Evolutionary conservation across 192 early-diverging fungal species (phyloP).

Genomic region (Allomyces javanicus): DNA sequence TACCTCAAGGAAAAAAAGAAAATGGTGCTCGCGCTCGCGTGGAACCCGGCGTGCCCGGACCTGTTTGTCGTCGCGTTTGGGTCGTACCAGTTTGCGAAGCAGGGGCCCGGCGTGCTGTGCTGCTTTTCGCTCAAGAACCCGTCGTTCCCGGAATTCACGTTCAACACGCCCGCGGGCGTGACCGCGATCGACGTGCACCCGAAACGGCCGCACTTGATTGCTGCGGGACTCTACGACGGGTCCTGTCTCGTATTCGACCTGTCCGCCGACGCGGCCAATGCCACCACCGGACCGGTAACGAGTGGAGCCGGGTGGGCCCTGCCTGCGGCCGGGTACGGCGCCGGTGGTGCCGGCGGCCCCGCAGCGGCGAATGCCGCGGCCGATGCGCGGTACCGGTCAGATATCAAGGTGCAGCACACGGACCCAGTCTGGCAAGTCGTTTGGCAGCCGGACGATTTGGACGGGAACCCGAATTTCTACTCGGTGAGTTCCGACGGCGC

Average conservation of each 20-base stretch:
- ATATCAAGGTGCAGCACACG: conserved; percentile 28
- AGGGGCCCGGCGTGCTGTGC: conserved; percentile 39
- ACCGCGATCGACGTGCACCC: conserved; percentile 37
- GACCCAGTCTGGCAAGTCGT: conserved; percentile 43
- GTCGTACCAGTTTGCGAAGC: conserved; percentile 37
- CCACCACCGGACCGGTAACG: background rate
- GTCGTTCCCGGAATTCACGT: conserved; percentile 35
- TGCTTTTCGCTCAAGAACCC: conserved; percentile 41
- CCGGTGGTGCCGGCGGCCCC: background rate
- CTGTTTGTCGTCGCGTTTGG: conserved; percentile 40
- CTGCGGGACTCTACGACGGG: conserved; percentile 40
- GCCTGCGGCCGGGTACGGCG: background rate
- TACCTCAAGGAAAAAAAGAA: conserved; percentile 37
- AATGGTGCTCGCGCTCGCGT: conserved; percentile 35
- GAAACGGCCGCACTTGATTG: conserved; percentile 40
- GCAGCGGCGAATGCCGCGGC: background rate
- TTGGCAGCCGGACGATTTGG: conserved; percentile 47
- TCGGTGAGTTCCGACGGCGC: conserved; percentile 37
- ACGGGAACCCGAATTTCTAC: conserved; percentile 41
- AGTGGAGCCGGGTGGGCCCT: background rate
- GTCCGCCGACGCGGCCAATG: background rate
- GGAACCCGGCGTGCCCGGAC: conserved; percentile 30
- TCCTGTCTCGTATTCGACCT: conserved; percentile 35
- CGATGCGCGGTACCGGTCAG: background rate
- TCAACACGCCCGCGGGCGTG: conserved; percentile 31